A percentile compares a stretch with the other conserved stretches of the same genome.
These are phyloP conservation scores for Rhodofomes roseus DNA, from an alignment of 1,284 basidiomycete genomes.

Conservation along the genomic window DNA sequence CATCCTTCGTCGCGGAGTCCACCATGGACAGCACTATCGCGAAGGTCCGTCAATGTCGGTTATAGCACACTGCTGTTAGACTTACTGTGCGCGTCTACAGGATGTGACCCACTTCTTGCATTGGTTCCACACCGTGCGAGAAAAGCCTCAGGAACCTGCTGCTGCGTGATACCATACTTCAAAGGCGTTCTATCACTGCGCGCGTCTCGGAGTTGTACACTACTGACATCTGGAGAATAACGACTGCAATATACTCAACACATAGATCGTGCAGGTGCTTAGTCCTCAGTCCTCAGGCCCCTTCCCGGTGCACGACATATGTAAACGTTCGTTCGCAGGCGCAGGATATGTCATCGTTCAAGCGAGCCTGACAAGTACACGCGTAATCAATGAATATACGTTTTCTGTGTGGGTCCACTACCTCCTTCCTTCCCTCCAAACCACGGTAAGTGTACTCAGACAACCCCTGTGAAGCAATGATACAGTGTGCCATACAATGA, in stretches of 20 bases:
- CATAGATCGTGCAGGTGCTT: too few species aligned
- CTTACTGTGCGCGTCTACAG: constrained; percentile 28
- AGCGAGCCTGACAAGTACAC: too few species aligned
- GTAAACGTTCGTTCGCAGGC: too few species aligned
- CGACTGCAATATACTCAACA: not conserved
- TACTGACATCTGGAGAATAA: not conserved
- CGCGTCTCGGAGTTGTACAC: not conserved
- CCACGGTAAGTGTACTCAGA: too few species aligned
- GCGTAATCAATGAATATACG: too few species aligned
- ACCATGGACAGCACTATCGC: constrained; percentile 60
- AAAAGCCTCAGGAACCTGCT: constrained; percentile 5
- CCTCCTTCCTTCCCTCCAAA: too few species aligned
- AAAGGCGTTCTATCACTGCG: too few species aligned
- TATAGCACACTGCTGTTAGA: not conserved
- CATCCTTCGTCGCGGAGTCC: constrained; percentile 55
- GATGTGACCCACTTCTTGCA: constrained; percentile 65
- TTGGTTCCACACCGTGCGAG: constrained; percentile 34
- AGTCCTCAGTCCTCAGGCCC: too few species aligned
- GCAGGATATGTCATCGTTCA: too few species aligned
- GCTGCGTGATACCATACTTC: not conserved
- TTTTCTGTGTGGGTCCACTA: too few species aligned
- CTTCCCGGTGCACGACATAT: too few species aligned
- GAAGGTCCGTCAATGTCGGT: constrained; percentile 37
- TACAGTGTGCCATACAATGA: not conserved
- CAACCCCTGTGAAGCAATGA: too few species aligned